A percentile compares a stretch with the other conserved stretches of the same genome.
These are phyloP conservation scores for Cicer yamashitae DNA, from an alignment of 306 rosid genomes.

Conservation along the genomic window DNA sequence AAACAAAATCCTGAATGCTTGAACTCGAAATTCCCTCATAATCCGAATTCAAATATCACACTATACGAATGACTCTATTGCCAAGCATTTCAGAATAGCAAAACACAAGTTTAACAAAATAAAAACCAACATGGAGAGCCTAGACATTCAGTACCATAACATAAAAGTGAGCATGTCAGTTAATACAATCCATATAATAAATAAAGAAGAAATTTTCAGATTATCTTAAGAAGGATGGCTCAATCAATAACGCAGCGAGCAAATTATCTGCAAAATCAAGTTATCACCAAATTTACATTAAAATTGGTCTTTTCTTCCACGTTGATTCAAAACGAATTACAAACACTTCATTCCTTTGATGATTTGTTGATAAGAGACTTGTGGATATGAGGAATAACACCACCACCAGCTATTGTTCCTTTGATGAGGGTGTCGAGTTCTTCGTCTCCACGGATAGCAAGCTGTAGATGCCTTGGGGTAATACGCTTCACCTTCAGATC, in stretches of 20 bases:
- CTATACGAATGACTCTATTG: neutral
- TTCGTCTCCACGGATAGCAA: slow-evolving; percentile 81
- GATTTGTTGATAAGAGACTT: slow-evolving; percentile 82
- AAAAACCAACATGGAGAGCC: neutral
- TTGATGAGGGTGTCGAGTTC: slow-evolving; percentile 82
- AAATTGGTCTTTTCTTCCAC: slow-evolving; percentile 16
- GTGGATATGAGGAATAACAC: slow-evolving; percentile 87
- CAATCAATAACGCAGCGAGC: slow-evolving; percentile 29
- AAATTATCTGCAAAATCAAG: slow-evolving; percentile 43
- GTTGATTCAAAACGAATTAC: neutral
- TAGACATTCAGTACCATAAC: neutral
- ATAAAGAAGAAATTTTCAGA: slow-evolving; percentile 4
- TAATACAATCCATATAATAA: slow-evolving; percentile 24
- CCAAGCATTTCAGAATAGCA: neutral
- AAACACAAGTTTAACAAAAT: neutral
- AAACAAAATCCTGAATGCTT: too few species aligned
- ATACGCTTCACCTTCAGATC: slow-evolving; percentile 88
- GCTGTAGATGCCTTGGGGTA: slow-evolving; percentile 81
- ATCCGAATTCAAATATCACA: too few species aligned
- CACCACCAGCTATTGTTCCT: slow-evolving; percentile 84
- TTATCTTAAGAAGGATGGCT: slow-evolving; percentile 12
- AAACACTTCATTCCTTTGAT: slow-evolving; percentile 60
- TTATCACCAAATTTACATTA: slow-evolving; percentile 40
- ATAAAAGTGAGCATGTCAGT: slow-evolving; percentile 16
- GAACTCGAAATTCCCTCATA: too few species aligned